Conservation (phyloP, 306 rosid genomes). For the Astragalus membranaceus region DNA sequence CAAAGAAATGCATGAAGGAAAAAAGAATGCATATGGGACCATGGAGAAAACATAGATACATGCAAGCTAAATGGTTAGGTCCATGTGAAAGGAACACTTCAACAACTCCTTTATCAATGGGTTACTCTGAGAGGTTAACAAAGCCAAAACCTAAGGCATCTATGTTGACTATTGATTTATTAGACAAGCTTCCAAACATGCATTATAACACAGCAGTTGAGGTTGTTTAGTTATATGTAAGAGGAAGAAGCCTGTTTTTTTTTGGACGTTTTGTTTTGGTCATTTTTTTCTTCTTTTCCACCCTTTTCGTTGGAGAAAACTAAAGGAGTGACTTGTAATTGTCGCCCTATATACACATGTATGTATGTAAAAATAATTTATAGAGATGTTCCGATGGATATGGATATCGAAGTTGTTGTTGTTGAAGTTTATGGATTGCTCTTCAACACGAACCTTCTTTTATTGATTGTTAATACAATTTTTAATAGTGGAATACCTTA, state of each 20-base stretch:
- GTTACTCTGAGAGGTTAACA: slow-evolving; percentile 16
- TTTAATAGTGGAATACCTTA: no score
- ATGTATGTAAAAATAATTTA: neutral
- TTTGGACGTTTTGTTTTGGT: neutral
- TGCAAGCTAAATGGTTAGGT: slow-evolving; percentile 85
- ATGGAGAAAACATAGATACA: slow-evolving; percentile 81
- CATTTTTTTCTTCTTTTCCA: neutral
- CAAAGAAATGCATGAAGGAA: slow-evolving; percentile 79
- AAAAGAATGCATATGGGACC: slow-evolving; percentile 90
- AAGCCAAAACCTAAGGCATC: slow-evolving; percentile 58
- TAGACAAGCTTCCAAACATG: slow-evolving; percentile 53
- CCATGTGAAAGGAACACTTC: slow-evolving; percentile 59
- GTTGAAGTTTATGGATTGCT: neutral
- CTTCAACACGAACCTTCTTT: neutral
- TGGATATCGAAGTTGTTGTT: neutral
- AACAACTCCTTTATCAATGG: slow-evolving; percentile 25
- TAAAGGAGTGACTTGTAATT: neutral
- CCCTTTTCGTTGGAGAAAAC: neutral
- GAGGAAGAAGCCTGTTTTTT: neutral
- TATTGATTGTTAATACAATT: no score
- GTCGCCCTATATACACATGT: neutral
- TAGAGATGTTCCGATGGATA: neutral
- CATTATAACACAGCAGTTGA: slow-evolving; percentile 38
- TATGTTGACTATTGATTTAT: slow-evolving; percentile 72
- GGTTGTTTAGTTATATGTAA: slow-evolving; percentile 36